A percentile compares a stretch with the other conserved stretches of the same genome.
phyloP scores from a whole-genome alignment of 441 rosid species.

The Capsella rubella region DNA sequence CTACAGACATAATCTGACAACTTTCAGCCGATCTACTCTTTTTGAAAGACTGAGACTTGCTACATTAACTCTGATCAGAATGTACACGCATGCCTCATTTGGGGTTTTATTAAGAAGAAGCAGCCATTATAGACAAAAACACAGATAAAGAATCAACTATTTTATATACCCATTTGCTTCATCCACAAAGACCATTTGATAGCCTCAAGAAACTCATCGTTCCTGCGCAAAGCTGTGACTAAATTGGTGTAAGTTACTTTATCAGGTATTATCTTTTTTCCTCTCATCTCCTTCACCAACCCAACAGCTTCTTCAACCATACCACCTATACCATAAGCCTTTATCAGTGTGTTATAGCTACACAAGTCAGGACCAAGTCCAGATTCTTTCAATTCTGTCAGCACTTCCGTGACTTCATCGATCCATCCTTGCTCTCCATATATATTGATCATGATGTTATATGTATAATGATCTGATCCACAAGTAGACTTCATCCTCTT shows the following conservation, averaged over 20 bases:
- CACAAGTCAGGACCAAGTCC: slow-evolving; percentile 79
- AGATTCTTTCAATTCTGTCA: slow-evolving; percentile 65
- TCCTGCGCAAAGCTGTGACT: slow-evolving; percentile 70
- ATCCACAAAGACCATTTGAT: slow-evolving; percentile 98
- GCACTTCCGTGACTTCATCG: slow-evolving; percentile 67
- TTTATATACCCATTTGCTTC: slow-evolving; percentile 78
- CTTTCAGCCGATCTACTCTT: slow-evolving; percentile 5
- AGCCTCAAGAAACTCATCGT: slow-evolving; percentile 89
- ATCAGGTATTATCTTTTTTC: slow-evolving; percentile 71
- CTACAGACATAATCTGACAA: neutral
- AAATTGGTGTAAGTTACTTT: slow-evolving; percentile 76
- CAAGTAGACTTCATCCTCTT: slow-evolving; percentile 67
- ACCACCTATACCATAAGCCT: slow-evolving; percentile 93
- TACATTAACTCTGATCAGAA: slow-evolving; percentile 25
- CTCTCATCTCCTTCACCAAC: slow-evolving; percentile 86
- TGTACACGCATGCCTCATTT: slow-evolving; percentile 21
- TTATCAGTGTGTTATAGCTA: slow-evolving; percentile 91
- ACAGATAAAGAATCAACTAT: slow-evolving; percentile 4
- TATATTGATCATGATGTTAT: slow-evolving; percentile 85
- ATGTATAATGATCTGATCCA: slow-evolving; percentile 69
- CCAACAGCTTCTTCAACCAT: slow-evolving; percentile 87
- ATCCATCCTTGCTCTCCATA: slow-evolving; percentile 87
- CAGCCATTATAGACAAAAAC: slow-evolving; percentile 26
- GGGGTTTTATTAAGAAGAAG: neutral
- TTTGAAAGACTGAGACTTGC: slow-evolving; percentile 18